A percentile compares a stretch with the other conserved stretches of the same genome.
phyloP scores from a whole-genome alignment of 169 alveolate species.

The Cryptosporidium bovis region DNA sequence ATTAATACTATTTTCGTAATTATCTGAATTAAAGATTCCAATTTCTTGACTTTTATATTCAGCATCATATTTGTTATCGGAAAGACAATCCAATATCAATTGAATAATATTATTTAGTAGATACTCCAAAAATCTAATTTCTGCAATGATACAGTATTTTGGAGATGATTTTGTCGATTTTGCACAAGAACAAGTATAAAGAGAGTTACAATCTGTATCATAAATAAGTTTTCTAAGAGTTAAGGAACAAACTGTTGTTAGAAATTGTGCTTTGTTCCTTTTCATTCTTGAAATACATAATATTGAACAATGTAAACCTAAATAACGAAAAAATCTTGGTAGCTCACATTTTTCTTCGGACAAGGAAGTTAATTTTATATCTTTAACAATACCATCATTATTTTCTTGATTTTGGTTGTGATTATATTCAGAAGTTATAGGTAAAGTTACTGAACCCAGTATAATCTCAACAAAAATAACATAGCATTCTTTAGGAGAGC shows the following conservation, averaged over 20 bases:
- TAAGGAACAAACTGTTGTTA: conserved; percentile 54
- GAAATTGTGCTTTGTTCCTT: conserved; percentile 69
- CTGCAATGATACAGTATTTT: background rate
- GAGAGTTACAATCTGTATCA: conserved; percentile 60
- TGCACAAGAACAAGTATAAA: background rate
- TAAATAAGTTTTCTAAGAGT: conserved; percentile 47
- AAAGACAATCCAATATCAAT: conserved; percentile 22
- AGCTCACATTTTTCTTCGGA: background rate
- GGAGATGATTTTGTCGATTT: background rate
- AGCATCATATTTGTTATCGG: conserved; percentile 48
- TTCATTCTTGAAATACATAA: conserved; percentile 68
- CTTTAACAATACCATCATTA: background rate
- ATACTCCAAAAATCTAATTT: conserved; percentile 9
- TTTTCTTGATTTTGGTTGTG: background rate
- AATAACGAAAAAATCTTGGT: conserved; percentile 53
- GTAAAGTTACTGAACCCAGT: conserved; percentile 50
- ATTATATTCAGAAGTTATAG: conserved; percentile 39
- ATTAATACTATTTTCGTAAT: conserved; percentile 10
- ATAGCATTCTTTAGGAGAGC: conserved; percentile 70
- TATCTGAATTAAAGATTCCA: conserved; percentile 27
- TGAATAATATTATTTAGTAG: conserved; percentile 12
- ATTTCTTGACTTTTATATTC: conserved; percentile 60
- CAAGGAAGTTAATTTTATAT: background rate
- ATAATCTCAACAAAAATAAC: conserved; percentile 50
- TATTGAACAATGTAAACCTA: conserved; percentile 42